phyloP scores from a whole-genome alignment of 1,284 basidiomycete genomes.

The Lignosus rhinocerotis region DNA sequence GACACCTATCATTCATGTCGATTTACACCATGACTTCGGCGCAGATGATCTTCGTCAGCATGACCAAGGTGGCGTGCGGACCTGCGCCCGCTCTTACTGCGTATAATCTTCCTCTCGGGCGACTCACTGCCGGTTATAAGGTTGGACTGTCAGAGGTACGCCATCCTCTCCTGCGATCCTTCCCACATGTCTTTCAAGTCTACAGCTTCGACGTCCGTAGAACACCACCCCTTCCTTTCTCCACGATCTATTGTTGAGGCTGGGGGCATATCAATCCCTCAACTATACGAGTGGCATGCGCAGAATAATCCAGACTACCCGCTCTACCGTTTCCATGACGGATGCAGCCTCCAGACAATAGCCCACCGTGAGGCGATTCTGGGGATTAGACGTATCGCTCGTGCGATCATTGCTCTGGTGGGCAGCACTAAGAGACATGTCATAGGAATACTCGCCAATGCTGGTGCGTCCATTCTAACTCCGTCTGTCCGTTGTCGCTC shows the following conservation, averaged over 20 bases:
- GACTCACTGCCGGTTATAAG: not conserved
- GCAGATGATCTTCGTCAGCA: not conserved
- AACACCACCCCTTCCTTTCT: not conserved
- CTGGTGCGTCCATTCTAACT: not conserved
- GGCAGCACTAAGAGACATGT: not conserved
- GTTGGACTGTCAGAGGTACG: not conserved
- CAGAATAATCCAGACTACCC: constrained; percentile 34
- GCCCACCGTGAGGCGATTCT: constrained; percentile 28
- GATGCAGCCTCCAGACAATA: constrained; percentile 21
- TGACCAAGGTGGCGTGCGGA: not conserved
- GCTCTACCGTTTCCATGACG: constrained; percentile 33
- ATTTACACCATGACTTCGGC: not conserved
- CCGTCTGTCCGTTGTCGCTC: not conserved
- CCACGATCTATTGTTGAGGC: not conserved
- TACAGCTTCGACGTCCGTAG: not conserved
- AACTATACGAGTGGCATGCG: constrained; percentile 38
- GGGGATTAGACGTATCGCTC: constrained; percentile 17
- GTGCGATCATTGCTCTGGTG: not conserved
- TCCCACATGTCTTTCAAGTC: not conserved
- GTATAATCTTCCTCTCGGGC: not conserved
- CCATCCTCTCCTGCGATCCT: not conserved
- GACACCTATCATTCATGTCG: not conserved
- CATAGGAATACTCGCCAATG: not conserved
- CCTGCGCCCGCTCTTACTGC: not conserved
- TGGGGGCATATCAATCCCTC: constrained; percentile 24